A percentile compares a stretch with the other conserved stretches of the same genome.
Evolutionary conservation across 2,329 filamentous ascomycete species (phyloP).

Genomic region (Monosporascus ibericus): DNA sequence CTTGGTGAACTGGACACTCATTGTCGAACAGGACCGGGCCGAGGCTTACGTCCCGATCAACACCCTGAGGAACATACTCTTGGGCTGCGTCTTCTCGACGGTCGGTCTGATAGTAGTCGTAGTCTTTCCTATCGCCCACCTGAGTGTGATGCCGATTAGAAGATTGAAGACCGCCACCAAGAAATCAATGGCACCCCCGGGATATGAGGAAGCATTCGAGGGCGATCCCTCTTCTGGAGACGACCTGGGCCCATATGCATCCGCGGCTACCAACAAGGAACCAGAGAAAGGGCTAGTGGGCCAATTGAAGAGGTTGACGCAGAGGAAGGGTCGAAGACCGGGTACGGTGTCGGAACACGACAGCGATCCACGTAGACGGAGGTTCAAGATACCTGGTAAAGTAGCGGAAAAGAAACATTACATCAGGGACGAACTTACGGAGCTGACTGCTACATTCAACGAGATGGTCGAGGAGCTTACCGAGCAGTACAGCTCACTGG

Average conservation of each 20-base stretch:
- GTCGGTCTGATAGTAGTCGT: constrained; percentile 66
- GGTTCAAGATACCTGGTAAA: constrained; percentile 79
- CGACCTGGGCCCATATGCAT: constrained; percentile 25
- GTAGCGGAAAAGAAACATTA: constrained; percentile 70
- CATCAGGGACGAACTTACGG: constrained; percentile 78
- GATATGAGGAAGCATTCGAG: constrained; percentile 44
- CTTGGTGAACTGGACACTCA: constrained; percentile 74
- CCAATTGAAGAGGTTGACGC: constrained; percentile 31
- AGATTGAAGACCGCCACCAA: constrained; percentile 69
- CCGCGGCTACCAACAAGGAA: constrained; percentile 20
- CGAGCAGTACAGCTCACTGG: constrained; percentile 77
- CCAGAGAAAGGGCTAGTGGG: constrained; percentile 37
- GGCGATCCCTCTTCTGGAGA: constrained; percentile 41
- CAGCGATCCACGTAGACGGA: constrained; percentile 38
- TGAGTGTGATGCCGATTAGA: constrained; percentile 73
- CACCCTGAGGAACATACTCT: constrained; percentile 69
- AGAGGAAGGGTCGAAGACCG: constrained; percentile 23
- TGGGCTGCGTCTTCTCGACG: constrained; percentile 82
- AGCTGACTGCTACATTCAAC: constrained; percentile 80
- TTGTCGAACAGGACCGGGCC: constrained; percentile 67
- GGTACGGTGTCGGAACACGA: constrained; percentile 25
- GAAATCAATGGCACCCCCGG: constrained; percentile 63
- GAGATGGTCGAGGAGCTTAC: constrained; percentile 88
- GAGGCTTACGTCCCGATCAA: constrained; percentile 75
- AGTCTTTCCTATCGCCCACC: constrained; percentile 73